These are phyloP conservation scores for Colletotrichum siamense DNA, from an alignment of 2,329 filamentous ascomycete genomes.

Conservation along the genomic window DNA sequence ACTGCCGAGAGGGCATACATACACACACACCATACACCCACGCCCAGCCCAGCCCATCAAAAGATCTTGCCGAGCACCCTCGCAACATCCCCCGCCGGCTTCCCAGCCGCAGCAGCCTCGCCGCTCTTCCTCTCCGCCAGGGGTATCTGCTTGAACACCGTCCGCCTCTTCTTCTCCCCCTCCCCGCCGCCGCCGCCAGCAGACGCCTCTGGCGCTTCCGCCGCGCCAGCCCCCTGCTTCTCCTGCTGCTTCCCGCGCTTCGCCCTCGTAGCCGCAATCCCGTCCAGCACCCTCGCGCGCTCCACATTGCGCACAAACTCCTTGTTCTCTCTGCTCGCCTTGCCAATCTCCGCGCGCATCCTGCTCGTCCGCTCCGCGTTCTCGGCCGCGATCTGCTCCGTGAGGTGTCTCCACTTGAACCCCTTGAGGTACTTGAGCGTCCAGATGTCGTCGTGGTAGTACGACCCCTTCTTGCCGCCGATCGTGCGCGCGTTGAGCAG, in stretches of 20 bases:
- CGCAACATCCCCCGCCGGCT: constrained; percentile 62
- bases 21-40: neutral
- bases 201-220: neutral
- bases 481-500: constrained; percentile 79
- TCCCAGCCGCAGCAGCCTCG: constrained; percentile 47
- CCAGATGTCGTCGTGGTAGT: constrained; percentile 89
- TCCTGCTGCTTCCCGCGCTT: constrained; percentile 42
- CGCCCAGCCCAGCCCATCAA: constrained; percentile 30
- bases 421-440: constrained; percentile 81
- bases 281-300: constrained; percentile 78
- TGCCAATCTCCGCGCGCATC: constrained; percentile 78
- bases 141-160: constrained; percentile 72
- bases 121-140: constrained; percentile 56
- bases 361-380: constrained; percentile 79
- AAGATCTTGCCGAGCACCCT: constrained; percentile 71
- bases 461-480: constrained; percentile 82
- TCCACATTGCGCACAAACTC: constrained; percentile 82
- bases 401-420: constrained; percentile 81
- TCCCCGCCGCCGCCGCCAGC: constrained; percentile 18
- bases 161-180: constrained; percentile 36
- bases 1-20: neutral
- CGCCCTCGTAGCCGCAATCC: constrained; percentile 69
- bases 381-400: constrained; percentile 81
- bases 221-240: constrained; percentile 13
- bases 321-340: constrained; percentile 80